Conservation (phyloP, 1,139 yeast genomes). For the Pichia sp. region DNA sequence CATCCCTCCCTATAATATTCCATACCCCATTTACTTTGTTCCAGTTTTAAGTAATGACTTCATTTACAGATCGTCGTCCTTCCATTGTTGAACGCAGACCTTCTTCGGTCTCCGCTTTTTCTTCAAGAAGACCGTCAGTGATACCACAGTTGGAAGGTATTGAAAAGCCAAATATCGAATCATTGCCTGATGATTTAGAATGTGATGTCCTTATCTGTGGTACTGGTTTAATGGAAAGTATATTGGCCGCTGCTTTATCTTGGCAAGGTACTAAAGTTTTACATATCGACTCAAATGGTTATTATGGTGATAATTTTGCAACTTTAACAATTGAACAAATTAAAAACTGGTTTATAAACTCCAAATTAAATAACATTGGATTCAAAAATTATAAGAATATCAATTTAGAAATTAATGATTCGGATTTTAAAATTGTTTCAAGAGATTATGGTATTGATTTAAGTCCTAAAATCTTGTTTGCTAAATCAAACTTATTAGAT, state of each 20-base stretch:
- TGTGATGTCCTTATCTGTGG: constrained; percentile 90
- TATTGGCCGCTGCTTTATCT: constrained; percentile 87
- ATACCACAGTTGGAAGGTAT: constrained; percentile 68
- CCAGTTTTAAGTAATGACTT: constrained; percentile 58
- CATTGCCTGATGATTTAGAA: constrained; percentile 42
- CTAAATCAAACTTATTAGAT: constrained; percentile 76
- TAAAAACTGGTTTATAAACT: constrained; percentile 71
- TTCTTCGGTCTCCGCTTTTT: constrained; percentile 25
- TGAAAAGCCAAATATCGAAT: constrained; percentile 45
- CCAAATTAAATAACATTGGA: constrained; percentile 35
- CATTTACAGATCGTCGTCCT: constrained; percentile 58
- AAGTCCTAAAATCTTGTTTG: constrained; percentile 83
- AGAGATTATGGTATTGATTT: constrained; percentile 83
- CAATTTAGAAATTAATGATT: constrained; percentile 64
- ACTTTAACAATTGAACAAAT: constrained; percentile 82
- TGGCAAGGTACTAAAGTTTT: constrained; percentile 94
- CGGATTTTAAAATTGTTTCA: constrained; percentile 44
- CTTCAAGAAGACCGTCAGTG: constrained; percentile 50
- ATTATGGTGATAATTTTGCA: constrained; percentile 85
- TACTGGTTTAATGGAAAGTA: constrained; percentile 83
- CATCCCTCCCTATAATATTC: neutral
- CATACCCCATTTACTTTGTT: neutral
- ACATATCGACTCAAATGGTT: constrained; percentile 75
- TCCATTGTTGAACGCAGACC: constrained; percentile 65
- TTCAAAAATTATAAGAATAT: constrained; percentile 53